Evolutionary conservation across 352 stramenopile species (phyloP), one percentile per base, ranked within the genome.

Genomic region (Salisapilia sapeloensis): DNA sequence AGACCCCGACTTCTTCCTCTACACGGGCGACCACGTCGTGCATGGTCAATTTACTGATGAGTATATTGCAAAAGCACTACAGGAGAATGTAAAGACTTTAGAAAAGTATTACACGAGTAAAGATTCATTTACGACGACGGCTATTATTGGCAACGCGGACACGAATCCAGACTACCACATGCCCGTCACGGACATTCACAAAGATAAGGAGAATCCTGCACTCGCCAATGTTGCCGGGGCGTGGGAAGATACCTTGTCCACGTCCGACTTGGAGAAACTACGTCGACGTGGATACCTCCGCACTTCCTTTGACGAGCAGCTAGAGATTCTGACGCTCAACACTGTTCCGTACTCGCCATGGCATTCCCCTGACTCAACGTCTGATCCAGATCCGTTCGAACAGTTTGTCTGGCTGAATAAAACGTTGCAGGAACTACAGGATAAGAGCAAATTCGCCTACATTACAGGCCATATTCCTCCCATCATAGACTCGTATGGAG

Each of bases 401-500:
- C 86, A 96, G 44, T 94, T 96, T 36, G 39, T 36, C 16, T 96
- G 86, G 86, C 53, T 96, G 14, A 72, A 82, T 36, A 42, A 50
- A 13, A 80, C 75, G 20, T 45, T 96, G n/a, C 32, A 41, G 6
- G 35, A 56, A 4, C 49, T 85, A 17, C 44, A 47, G 5, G 29
- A 43, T 13, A 35, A 38, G 9, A 48, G 57, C 10, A 66, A 70
- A 28, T 59, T 66, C 17, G 79, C 77, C 11, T 92, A 85, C 39
- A 82, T 96, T 27, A 58, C 80, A 19, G 83, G 83, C 8, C 86
- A 96, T 42, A 93, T 96, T 38, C 62, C 82, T 8, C 86, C 86
- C 4, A 64, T 90, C 25, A 64, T 96, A 15, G 82, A 87, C 35
- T 91, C 74, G 34, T 93, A 81, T 44, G 46, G 56, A 4, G 76